Conservation (phyloP, 768 basidiomycete genomes). For the Russula emetica region DNA sequence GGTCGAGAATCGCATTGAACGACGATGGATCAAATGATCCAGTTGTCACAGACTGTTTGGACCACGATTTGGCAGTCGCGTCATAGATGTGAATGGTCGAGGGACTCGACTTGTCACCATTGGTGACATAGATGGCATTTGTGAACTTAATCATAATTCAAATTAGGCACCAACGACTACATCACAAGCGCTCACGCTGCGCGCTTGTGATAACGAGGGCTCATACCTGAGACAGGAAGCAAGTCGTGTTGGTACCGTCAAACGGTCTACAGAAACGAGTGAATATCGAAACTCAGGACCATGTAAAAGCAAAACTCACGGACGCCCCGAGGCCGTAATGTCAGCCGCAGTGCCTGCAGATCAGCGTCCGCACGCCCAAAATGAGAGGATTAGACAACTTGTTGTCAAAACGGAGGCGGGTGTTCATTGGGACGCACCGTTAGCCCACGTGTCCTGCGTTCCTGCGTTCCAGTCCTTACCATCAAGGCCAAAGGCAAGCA, state of each 20-base stretch:
- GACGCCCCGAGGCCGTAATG: slow-evolving; percentile 69
- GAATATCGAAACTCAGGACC: slow-evolving; percentile 1
- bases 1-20: slow-evolving; percentile 77
- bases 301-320: slow-evolving; percentile 47
- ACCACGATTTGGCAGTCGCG: slow-evolving; percentile 68
- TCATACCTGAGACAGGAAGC: slow-evolving; percentile 66
- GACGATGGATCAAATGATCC: slow-evolving; percentile 58
- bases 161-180: neutral
- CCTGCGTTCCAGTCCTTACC: slow-evolving; percentile 84
- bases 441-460: slow-evolving; percentile 61
- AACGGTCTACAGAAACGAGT: slow-evolving; percentile 48
- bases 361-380: neutral
- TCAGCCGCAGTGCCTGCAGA: slow-evolving; percentile 51
- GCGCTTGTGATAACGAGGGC: no score
- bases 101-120: slow-evolving; percentile 67
- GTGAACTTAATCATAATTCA: slow-evolving; percentile 47
- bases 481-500: slow-evolving; percentile 80
- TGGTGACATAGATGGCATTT: slow-evolving; percentile 83
- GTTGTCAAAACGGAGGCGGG: neutral
- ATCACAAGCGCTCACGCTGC: neutral
- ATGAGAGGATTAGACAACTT: neutral
- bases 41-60: slow-evolving; percentile 57
- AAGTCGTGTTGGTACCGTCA: slow-evolving; percentile 56
- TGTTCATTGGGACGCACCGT: slow-evolving; percentile 36
- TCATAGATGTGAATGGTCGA: slow-evolving; percentile 78